Conservation (phyloP, 257 asterid genomes). For the Plantago elongata region DNA sequence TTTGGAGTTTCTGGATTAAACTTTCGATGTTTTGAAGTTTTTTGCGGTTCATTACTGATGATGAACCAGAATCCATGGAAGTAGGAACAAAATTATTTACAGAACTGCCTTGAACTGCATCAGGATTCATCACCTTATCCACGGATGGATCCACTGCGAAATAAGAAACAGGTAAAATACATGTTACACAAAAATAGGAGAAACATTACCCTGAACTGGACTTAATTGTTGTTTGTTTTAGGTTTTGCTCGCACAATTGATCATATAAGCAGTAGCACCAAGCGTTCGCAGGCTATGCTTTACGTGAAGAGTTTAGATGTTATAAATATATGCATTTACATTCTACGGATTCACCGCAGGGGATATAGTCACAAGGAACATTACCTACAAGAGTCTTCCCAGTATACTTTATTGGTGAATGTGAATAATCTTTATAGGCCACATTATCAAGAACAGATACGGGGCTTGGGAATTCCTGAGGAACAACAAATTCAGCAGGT, state of each 20-base stretch:
- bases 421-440: conserved; percentile 41
- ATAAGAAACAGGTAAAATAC: conserved; percentile 13
- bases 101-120: conserved; percentile 20
- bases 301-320: too few species aligned
- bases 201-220: neutral
- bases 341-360: too few species aligned
- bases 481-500: conserved; percentile 38
- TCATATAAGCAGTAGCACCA: too few species aligned
- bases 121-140: conserved; percentile 21
- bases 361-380: neutral
- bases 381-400: conserved; percentile 57
- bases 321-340: too few species aligned
- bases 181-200: neutral
- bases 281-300: too few species aligned
- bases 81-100: conserved; percentile 19
- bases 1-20: conserved; percentile 72
- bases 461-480: conserved; percentile 76
- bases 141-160: conserved; percentile 41
- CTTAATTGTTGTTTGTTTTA: neutral
- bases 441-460: conserved; percentile 76
- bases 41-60: conserved; percentile 44
- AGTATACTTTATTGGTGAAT: conserved; percentile 54
- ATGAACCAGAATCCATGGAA: conserved; percentile 26
- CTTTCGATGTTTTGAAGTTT: conserved; percentile 73
- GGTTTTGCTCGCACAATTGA: too few species aligned